These are phyloP conservation scores for Colletotrichum australisinense DNA, from an alignment of 2,329 filamentous ascomycete genomes.

Conservation along the genomic window DNA sequence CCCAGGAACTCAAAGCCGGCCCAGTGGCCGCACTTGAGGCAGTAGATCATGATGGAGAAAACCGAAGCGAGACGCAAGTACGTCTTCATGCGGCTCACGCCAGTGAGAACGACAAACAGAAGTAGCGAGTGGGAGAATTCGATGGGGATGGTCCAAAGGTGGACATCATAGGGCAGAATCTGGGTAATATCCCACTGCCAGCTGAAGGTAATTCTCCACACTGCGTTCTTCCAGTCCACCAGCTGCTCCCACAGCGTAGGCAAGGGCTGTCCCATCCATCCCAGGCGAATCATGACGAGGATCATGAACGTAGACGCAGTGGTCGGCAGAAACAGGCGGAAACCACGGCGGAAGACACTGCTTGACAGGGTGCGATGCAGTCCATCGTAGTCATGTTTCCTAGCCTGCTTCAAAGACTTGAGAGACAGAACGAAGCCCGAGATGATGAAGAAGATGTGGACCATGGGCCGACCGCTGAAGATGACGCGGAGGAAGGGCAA, in stretches of 20 bases:
- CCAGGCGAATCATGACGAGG: slow-evolving; percentile 47
- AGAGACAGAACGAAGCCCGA: slow-evolving; percentile 60
- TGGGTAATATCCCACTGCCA: slow-evolving; percentile 45
- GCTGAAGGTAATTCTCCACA: slow-evolving; percentile 40
- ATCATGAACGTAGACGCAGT: slow-evolving; percentile 54
- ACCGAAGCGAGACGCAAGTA: slow-evolving; percentile 45
- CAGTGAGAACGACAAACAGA: slow-evolving; percentile 53
- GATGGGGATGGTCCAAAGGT: slow-evolving; percentile 62
- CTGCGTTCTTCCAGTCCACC: slow-evolving; percentile 41
- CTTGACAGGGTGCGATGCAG: slow-evolving; percentile 55
- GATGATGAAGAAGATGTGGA: slow-evolving; percentile 64
- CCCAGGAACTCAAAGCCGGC: slow-evolving; percentile 58
- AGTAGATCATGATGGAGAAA: slow-evolving; percentile 51
- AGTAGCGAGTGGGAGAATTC: slow-evolving; percentile 59
- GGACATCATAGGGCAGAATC: slow-evolving; percentile 50
- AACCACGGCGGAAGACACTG: slow-evolving; percentile 57
- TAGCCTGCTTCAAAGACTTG: slow-evolving; percentile 55
- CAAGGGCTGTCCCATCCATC: slow-evolving; percentile 42
- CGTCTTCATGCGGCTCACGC: slow-evolving; percentile 47
- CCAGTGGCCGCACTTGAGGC: slow-evolving; percentile 51
- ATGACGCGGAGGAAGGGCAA: slow-evolving; percentile 57
- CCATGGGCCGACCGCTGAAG: slow-evolving; percentile 58
- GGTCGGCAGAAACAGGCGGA: slow-evolving; percentile 59
- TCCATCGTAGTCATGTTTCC: slow-evolving; percentile 49
- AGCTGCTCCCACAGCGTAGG: slow-evolving; percentile 41